Evolutionary conservation across 345 rosid genomes (phyloP), one percentile per base, ranked within the genome.

Genomic region (Odontarrhena argentea): DNA sequence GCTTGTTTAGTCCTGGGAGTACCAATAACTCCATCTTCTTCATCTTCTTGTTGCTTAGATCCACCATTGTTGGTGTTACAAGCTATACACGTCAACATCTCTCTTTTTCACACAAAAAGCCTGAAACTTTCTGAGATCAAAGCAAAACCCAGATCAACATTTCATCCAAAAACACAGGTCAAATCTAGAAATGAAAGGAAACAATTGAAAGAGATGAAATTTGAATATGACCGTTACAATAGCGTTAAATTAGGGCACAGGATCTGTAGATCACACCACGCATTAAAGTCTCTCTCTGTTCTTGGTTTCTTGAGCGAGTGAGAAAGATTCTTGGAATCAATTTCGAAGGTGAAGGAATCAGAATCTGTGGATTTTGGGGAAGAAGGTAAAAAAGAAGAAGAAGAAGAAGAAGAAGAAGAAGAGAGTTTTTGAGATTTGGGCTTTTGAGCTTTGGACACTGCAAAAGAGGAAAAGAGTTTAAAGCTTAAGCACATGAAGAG

Each of bases 21-120:
- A 47, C 78, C 88, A 56, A 67, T 62, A 56, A 76, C 79, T 42
- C 74, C 82, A 5, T 80, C 84, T 48, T 84, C 89, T 26, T 82
- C 79, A 43, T 80, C 72, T 43, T 78, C 78, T 26, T 63, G 74
- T 67, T 73, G 71, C 24, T 44, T 82, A 83, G 94, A 87, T 83
- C 91, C 84, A 63, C 73, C 79, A 69, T 76, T 76, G 65, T 38
- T 76, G 65, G 88, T 93, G n/a, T 96, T 77, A 70, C 97, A 90
- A 14, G 88, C 80, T 72, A 93, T 84, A 74, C 98, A 93, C 46
- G 98, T 93, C 79, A 93, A 73, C 98, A 93, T 93, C 77, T 66
- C 2, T 26, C 65, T 22, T 13, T 56, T 34, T 13, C 48, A 53
- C 30, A 8, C 22, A 30, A 14, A 11, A 18, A 32, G 47, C 36